A percentile compares a stretch with the other conserved stretches of the same genome.
phyloP scores from a whole-genome alignment of 1,284 basidiomycete genomes.

The Anthracocystis setariae region DNA sequence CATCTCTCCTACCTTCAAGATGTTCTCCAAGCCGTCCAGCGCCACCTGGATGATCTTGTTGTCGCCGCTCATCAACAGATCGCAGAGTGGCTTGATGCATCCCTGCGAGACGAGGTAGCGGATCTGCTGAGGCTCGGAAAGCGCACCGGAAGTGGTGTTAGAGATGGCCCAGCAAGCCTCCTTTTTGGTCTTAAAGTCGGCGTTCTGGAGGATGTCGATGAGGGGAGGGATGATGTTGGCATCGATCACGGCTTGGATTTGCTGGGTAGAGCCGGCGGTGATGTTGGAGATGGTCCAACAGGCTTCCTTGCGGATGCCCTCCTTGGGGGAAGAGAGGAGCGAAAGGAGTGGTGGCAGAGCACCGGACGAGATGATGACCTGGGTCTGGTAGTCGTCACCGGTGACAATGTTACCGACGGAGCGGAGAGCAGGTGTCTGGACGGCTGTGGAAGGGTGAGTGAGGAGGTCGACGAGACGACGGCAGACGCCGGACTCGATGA shows the following conservation, averaged over 20 bases:
- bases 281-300: slow-evolving; percentile 99
- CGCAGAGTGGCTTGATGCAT: slow-evolving; percentile 98
- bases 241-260: slow-evolving; percentile 85
- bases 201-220: slow-evolving; percentile 96
- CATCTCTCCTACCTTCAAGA: slow-evolving; percentile 96
- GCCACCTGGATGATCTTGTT: slow-evolving; percentile 99
- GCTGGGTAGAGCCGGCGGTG: slow-evolving; percentile 93
- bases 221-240: slow-evolving; percentile 91
- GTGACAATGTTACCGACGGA: slow-evolving; percentile 99
- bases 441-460: slow-evolving; percentile 93
- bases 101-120: slow-evolving; percentile 97
- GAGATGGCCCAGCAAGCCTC: slow-evolving; percentile 99
- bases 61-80: slow-evolving; percentile 95
- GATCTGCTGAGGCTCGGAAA: slow-evolving; percentile 96
- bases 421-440: slow-evolving; percentile 97
- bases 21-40: slow-evolving; percentile 98
- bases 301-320: slow-evolving; percentile 91
- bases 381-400: slow-evolving; percentile 97
- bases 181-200: slow-evolving; percentile 99
- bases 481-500: slow-evolving; percentile 98
- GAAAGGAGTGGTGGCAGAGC: slow-evolving; percentile 91
- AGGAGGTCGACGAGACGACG: slow-evolving; percentile 95
- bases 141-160: slow-evolving; percentile 96
- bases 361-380: slow-evolving; percentile 96
- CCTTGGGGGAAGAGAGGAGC: slow-evolving; percentile 92